These are phyloP conservation scores for Cytospora piceicola DNA, from an alignment of 2,329 filamentous ascomycete genomes.

Conservation along the genomic window DNA sequence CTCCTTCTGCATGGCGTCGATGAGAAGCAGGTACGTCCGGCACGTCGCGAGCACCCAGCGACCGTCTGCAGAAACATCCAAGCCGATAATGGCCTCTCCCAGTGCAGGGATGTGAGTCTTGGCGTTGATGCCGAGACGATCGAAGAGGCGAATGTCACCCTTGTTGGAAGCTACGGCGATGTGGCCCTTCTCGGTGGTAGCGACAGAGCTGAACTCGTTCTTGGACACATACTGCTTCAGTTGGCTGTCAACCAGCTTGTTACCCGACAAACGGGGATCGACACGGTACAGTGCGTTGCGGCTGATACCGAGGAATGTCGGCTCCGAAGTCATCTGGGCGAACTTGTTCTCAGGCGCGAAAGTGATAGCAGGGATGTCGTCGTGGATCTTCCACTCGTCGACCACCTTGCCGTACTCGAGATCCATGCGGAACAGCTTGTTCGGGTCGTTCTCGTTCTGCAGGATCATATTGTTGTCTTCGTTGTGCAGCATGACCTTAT, in stretches of 20 bases:
- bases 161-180: constrained; percentile 98
- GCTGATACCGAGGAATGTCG: constrained; percentile 93
- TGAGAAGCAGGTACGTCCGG: constrained; percentile 89
- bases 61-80: constrained; percentile 94
- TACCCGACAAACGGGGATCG: constrained; percentile 85
- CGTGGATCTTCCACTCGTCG: constrained; percentile 98
- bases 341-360: constrained; percentile 98
- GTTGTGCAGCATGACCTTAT: constrained; percentile 94
- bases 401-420: constrained; percentile 97
- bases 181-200: constrained; percentile 95
- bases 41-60: constrained; percentile 96
- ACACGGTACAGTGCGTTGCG: constrained; percentile 91
- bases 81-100: constrained; percentile 90
- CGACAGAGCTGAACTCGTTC: constrained; percentile 93
- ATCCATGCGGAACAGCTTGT: constrained; percentile 96
- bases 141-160: constrained; percentile 93
- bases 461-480: constrained; percentile 89
- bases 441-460: constrained; percentile 81
- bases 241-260: constrained; percentile 90
- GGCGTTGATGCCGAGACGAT: constrained; percentile 93
- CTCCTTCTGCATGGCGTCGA: constrained; percentile 86
- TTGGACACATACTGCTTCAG: constrained; percentile 96
- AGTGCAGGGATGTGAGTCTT: constrained; percentile 97
- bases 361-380: constrained; percentile 88
- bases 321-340: constrained; percentile 92